Conservation (phyloP, 2,329 filamentous ascomycete species). For the Rhexocercosporidium sp. region DNA sequence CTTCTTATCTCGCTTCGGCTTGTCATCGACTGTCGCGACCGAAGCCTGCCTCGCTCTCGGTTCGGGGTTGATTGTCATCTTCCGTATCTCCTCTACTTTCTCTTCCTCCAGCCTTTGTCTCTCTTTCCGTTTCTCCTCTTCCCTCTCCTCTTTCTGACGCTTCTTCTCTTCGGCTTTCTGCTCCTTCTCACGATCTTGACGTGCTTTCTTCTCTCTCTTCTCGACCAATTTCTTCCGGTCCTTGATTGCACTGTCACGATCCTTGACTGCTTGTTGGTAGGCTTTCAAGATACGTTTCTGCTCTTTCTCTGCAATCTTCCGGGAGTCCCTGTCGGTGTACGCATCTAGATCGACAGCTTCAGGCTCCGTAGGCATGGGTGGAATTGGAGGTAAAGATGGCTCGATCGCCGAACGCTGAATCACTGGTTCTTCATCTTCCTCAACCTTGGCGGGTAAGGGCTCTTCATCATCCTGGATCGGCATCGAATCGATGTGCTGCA, state of each 20-base stretch:
- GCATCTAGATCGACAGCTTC: constrained; percentile 59
- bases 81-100: constrained; percentile 35
- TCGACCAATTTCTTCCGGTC: constrained; percentile 65
- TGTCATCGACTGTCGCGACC: constrained; percentile 30
- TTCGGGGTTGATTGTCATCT: constrained; percentile 33
- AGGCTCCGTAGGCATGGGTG: constrained; percentile 59
- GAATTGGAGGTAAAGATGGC: constrained; percentile 50
- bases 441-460: too few species aligned
- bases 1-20: constrained; percentile 53
- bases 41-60: constrained; percentile 26
- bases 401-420: constrained; percentile 22
- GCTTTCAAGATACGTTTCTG: constrained; percentile 64
- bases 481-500: constrained; percentile 48
- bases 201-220: constrained; percentile 46
- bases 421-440: too few species aligned
- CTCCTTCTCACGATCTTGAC: neutral
- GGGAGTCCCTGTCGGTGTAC: constrained; percentile 67
- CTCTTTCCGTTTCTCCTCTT: constrained; percentile 40
- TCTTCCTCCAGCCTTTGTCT: constrained; percentile 38
- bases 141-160: constrained; percentile 31
- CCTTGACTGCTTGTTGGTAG: constrained; percentile 70
- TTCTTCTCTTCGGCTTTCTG: constrained; percentile 34
- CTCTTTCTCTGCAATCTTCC: constrained; percentile 73
- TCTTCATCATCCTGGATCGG: constrained; percentile 44
- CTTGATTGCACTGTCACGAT: constrained; percentile 66